A percentile compares a stretch with the other conserved stretches of the same genome.
These are phyloP conservation scores for Colletotrichum chrysophilum DNA, from an alignment of 2,329 filamentous ascomycete genomes.

Conservation along the genomic window DNA sequence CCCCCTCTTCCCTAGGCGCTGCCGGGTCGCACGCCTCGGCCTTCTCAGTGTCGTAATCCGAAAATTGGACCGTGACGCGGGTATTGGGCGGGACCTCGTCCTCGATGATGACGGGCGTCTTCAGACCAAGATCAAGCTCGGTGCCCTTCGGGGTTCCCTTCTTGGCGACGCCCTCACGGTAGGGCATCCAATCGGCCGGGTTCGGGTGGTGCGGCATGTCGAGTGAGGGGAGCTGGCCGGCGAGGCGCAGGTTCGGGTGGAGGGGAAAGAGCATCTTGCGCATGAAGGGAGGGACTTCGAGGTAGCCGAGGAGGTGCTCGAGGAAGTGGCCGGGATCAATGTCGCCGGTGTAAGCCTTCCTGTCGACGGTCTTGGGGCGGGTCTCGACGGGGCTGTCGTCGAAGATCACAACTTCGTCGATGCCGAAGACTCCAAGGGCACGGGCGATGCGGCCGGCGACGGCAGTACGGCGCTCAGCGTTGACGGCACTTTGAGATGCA, in stretches of 20 bases:
- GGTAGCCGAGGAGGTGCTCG: constrained; percentile 77
- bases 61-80: constrained; percentile 75
- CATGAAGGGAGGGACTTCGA: constrained; percentile 85
- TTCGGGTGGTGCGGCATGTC: constrained; percentile 88
- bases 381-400: constrained; percentile 65
- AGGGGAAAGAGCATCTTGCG: constrained; percentile 77
- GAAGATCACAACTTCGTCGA: constrained; percentile 85
- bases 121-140: constrained; percentile 62
- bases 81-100: constrained; percentile 71
- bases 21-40: constrained; percentile 71
- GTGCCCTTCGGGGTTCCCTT: constrained; percentile 52
- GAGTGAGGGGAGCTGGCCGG: constrained; percentile 75
- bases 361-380: constrained; percentile 53
- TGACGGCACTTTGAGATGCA: constrained; percentile 59
- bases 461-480: constrained; percentile 76
- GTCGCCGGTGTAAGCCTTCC: constrained; percentile 68
- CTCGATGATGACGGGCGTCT: constrained; percentile 59
- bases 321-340: constrained; percentile 82
- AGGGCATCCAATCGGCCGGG: constrained; percentile 77
- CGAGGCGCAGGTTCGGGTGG: constrained; percentile 77
- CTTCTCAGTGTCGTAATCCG: constrained; percentile 47
- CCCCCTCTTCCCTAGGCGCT: constrained; percentile 73
- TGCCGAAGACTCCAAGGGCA: constrained; percentile 80
- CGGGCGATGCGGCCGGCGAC: constrained; percentile 79
- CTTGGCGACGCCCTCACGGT: constrained; percentile 77